Evolutionary conservation across 148 eudicot genomes (phyloP).

Genomic region (Nepenthes mirabilis): DNA sequence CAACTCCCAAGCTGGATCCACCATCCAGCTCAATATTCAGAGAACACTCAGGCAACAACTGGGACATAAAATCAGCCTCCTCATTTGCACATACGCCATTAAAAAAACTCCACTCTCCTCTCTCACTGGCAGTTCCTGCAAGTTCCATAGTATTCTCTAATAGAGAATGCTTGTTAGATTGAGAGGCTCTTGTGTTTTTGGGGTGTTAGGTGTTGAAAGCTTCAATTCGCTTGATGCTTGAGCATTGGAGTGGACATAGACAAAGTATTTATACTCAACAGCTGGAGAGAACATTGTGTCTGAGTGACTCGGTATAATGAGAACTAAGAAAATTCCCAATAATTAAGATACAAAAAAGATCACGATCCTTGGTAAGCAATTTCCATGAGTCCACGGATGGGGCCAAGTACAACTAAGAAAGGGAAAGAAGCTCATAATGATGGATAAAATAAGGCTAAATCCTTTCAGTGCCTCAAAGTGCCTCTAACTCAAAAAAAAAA

Average conservation of each 20-base stretch:
- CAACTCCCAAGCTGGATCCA: slow-evolving; percentile 8
- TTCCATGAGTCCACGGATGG: background rate
- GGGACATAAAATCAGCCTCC: slow-evolving; percentile 60
- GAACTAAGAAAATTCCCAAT: background rate
- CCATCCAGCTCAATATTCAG: slow-evolving; percentile 16
- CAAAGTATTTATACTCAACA: background rate
- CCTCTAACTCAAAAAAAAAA: background rate
- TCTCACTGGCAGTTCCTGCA: slow-evolving; percentile 21
- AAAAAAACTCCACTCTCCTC: slow-evolving; percentile 46
- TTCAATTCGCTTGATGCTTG: background rate
- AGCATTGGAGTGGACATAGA: background rate
- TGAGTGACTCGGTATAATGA: background rate
- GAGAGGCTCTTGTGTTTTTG: background rate
- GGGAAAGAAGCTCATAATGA: background rate
- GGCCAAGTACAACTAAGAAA: background rate
- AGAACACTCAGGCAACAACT: slow-evolving; percentile 30
- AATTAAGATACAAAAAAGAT: background rate
- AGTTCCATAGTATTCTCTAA: slow-evolving; percentile 22
- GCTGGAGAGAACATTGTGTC: background rate
- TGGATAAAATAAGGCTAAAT: background rate
- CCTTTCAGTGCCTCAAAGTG: background rate
- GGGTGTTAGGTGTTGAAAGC: background rate
- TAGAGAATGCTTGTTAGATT: background rate
- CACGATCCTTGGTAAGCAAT: background rate
- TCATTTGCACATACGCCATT: slow-evolving; percentile 35